Conservation (phyloP, 495 filamentous ascomycete species). For the Sporormia fimetaria region DNA sequence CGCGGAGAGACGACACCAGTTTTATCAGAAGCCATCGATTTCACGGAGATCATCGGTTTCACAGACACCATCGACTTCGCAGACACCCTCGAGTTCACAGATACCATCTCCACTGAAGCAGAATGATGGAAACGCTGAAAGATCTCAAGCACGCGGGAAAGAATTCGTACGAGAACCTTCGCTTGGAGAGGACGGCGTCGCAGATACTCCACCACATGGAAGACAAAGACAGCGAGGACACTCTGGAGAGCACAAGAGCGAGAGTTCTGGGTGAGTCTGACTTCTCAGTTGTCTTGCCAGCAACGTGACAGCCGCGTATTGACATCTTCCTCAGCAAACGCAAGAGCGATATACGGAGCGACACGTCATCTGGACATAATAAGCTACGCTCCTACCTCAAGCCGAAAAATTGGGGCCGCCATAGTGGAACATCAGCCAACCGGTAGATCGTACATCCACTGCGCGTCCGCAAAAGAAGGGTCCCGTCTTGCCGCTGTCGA, state of each 20-base stretch:
- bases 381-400: conserved; percentile 13
- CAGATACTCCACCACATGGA: conserved; percentile 23
- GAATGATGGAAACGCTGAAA: conserved; percentile 21
- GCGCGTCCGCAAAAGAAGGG: conserved; percentile 14
- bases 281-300: neutral
- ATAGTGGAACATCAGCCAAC: conserved; percentile 20
- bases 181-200: conserved; percentile 10
- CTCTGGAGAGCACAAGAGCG: conserved; percentile 9
- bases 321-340: conserved; percentile 14
- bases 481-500: conserved; percentile 16
- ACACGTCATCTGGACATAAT: conserved; percentile 19
- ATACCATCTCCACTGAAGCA: neutral
- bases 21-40: no score
- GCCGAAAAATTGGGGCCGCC: conserved; percentile 18
- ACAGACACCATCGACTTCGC: no score
- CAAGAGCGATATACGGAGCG: conserved; percentile 20
- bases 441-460: conserved; percentile 23
- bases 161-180: conserved; percentile 5
- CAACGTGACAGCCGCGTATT: neutral
- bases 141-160: conserved; percentile 19
- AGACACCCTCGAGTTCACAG: conserved; percentile 1
- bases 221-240: conserved; percentile 19
- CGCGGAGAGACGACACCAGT: no score
- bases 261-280: conserved; percentile 15
- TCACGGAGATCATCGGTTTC: no score